phyloP scores from a whole-genome alignment of 805 yeast genomes.

The Tetrapisispora fleetii region DNA sequence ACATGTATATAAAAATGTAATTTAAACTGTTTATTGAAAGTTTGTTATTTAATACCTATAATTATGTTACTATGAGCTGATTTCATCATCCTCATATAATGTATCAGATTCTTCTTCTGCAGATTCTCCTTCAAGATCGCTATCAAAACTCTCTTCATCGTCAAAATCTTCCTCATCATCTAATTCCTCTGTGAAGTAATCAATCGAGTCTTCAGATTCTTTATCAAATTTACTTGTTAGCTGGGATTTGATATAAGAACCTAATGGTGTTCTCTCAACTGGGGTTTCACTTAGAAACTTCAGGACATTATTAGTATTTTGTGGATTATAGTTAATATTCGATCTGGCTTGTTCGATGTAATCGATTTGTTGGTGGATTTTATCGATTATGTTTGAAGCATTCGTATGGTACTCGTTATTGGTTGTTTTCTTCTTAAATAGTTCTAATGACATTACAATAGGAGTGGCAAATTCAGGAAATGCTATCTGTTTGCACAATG shows the following conservation, averaged over 20 bases:
- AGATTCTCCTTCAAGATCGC: neutral
- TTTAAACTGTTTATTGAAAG: neutral
- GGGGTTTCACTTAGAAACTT: slow-evolving; percentile 60
- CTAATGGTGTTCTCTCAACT: slow-evolving; percentile 87
- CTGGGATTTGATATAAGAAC: slow-evolving; percentile 40
- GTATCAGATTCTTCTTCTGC: neutral
- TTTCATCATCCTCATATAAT: neutral
- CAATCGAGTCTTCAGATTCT: neutral
- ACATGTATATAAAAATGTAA: neutral
- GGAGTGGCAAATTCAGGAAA: slow-evolving; percentile 92
- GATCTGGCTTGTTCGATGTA: slow-evolving; percentile 60
- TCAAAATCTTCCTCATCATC: neutral
- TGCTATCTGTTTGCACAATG: slow-evolving; percentile 79
- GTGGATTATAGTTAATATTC: slow-evolving; percentile 75
- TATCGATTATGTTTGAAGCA: slow-evolving; percentile 61
- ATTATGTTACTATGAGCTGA: neutral
- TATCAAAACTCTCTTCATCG: neutral
- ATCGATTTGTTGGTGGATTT: slow-evolving; percentile 60
- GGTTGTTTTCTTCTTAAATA: slow-evolving; percentile 55
- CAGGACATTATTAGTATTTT: slow-evolving; percentile 61
- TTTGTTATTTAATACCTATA: neutral
- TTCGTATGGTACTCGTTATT: slow-evolving; percentile 63
- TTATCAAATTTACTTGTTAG: neutral
- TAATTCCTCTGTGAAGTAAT: neutral
- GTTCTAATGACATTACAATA: slow-evolving; percentile 64